phyloP scores from a whole-genome alignment of 1,284 basidiomycete species.

The Schizopora paradoxa region DNA sequence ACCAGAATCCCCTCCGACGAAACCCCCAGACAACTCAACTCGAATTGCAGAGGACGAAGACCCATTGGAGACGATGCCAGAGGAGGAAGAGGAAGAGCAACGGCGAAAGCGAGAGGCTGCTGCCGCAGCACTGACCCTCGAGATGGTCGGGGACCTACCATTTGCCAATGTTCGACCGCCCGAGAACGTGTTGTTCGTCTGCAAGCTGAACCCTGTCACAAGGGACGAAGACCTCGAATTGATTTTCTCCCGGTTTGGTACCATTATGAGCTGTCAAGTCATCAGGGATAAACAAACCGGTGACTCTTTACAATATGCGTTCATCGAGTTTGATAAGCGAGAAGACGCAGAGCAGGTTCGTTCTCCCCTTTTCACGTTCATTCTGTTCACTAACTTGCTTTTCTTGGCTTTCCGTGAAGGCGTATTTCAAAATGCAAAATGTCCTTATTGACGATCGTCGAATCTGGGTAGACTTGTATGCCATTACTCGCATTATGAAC shows the following conservation, averaged over 20 bases:
- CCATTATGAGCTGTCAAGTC: conserved; percentile 95
- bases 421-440: conserved; percentile 99
- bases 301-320: conserved; percentile 96
- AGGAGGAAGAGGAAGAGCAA: conserved; percentile 77
- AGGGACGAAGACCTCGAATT: conserved; percentile 94
- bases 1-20: conserved; percentile 73
- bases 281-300: conserved; percentile 95
- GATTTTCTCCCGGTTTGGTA: conserved; percentile 94
- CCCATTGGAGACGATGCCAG: conserved; percentile 67
- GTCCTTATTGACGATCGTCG: conserved; percentile 97
- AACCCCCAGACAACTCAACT: conserved; percentile 77
- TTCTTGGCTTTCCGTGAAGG: conserved; percentile 38
- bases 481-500: background rate
- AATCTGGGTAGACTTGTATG: conserved; percentile 96
- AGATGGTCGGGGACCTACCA: conserved; percentile 98
- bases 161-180: conserved; percentile 97
- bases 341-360: conserved; percentile 88
- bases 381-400: conserved; percentile 6
- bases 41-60: conserved; percentile 93
- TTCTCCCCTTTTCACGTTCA: conserved; percentile 3
- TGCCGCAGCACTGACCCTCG: conserved; percentile 92
- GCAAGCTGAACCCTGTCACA: conserved; percentile 96
- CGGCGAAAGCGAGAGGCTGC: conserved; percentile 82
- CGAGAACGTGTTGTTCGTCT: conserved; percentile 98
- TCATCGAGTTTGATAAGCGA: conserved; percentile 94